A percentile compares a stretch with the other conserved stretches of the same genome.
These are phyloP conservation scores for Myxozyma monticola DNA, from an alignment of 805 yeast species.

Conservation along the genomic window DNA sequence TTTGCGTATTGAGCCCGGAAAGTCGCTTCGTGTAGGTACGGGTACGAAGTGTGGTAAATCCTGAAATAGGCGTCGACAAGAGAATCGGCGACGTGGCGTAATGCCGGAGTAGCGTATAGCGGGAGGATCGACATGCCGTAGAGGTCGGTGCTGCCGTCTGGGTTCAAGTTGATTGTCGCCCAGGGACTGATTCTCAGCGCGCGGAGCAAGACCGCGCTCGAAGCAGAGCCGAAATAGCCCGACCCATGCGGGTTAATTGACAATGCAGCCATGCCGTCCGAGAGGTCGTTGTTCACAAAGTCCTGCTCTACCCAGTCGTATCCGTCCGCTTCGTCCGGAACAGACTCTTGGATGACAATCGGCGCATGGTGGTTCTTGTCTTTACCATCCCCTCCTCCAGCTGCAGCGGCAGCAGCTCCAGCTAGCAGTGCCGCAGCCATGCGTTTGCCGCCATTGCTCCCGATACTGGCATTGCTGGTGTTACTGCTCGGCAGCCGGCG, in stretches of 20 bases:
- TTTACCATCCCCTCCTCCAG: neutral
- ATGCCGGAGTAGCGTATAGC: constrained; percentile 23
- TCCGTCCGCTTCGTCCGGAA: constrained; percentile 52
- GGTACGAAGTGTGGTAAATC: constrained; percentile 61
- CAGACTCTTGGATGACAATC: constrained; percentile 35
- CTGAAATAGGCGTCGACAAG: constrained; percentile 55
- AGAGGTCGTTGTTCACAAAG: constrained; percentile 34
- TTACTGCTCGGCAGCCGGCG: too few species aligned
- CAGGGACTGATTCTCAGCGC: constrained; percentile 44
- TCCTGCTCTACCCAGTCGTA: constrained; percentile 63
- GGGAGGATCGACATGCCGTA: constrained; percentile 24
- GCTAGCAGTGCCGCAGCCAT: too few species aligned
- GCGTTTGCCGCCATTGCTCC: too few species aligned
- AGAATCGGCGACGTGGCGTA: constrained; percentile 35
- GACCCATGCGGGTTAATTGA: constrained; percentile 52
- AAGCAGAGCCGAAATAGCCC: constrained; percentile 67
- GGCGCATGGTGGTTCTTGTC: constrained; percentile 17
- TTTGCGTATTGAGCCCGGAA: constrained; percentile 51
- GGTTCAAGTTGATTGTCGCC: constrained; percentile 32
- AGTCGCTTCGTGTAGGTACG: constrained; percentile 57
- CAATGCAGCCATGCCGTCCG: constrained; percentile 68
- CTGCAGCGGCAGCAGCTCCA: too few species aligned
- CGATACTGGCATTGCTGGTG: neutral
- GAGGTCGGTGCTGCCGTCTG: constrained; percentile 13
- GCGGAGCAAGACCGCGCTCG: constrained; percentile 57